Evolutionary conservation across 495 filamentous ascomycete genomes (phyloP).

Genomic region (Glarea lozoyensis): DNA sequence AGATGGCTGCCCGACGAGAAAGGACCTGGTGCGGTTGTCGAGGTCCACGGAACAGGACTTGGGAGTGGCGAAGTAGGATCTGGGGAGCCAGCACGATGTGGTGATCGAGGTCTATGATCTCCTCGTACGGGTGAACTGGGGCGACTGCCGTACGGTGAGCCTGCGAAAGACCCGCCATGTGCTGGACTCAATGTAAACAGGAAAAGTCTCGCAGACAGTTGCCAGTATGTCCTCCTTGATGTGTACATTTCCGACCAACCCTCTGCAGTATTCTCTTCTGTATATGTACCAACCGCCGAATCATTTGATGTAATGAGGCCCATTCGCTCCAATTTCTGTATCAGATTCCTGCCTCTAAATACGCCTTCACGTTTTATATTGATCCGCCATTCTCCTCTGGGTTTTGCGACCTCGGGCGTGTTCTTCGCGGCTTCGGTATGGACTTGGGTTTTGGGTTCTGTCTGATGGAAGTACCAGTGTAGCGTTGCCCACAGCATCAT

Average conservation of each 20-base stretch:
- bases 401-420: constrained; percentile 60
- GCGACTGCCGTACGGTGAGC: constrained; percentile 42
- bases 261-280: constrained; percentile 50
- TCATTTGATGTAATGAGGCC: constrained; percentile 70
- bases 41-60: constrained; percentile 17
- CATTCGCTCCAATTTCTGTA: constrained; percentile 93
- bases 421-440: constrained; percentile 50
- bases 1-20: constrained; percentile 73
- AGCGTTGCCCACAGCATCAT: constrained; percentile 95
- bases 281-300: constrained; percentile 59
- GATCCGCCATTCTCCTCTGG: constrained; percentile 81
- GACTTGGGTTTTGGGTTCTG: constrained; percentile 44
- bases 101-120: constrained; percentile 12
- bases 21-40: constrained; percentile 42
- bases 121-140: constrained; percentile 23
- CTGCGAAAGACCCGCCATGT: constrained; percentile 42
- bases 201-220: constrained; percentile 77
- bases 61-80: constrained; percentile 3
- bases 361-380: constrained; percentile 80
- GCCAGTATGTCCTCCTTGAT: constrained; percentile 79
- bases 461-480: constrained; percentile 95
- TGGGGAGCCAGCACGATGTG: constrained; percentile 11
- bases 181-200: constrained; percentile 74
- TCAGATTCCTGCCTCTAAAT: constrained; percentile 67
- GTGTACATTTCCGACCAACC: constrained; percentile 78